These are phyloP conservation scores for Nymphaea thermarum DNA, from an alignment of 164 flowering plant genomes.

Conservation along the genomic window DNA sequence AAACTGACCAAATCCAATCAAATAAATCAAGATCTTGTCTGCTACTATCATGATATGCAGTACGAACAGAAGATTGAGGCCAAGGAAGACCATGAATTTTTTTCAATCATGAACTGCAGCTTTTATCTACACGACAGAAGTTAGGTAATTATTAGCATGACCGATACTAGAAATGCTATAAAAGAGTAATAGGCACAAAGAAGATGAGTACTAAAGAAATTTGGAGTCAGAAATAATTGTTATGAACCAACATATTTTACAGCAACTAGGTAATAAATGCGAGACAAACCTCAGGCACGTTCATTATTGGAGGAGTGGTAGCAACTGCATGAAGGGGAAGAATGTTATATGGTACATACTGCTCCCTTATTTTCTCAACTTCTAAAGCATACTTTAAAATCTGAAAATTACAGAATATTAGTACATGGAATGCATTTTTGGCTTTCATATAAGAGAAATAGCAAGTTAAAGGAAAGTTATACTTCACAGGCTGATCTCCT, in stretches of 20 bases:
- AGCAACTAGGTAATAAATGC: not conserved
- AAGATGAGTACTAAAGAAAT: not conserved
- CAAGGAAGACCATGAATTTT: slow-evolving; percentile 50
- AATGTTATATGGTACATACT: slow-evolving; percentile 71
- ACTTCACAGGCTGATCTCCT: slow-evolving; percentile 35
- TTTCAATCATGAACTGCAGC: slow-evolving; percentile 65
- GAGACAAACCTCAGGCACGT: slow-evolving; percentile 76
- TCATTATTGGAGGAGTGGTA: slow-evolving; percentile 76
- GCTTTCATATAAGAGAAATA: no score
- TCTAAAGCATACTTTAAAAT: slow-evolving; percentile 52
- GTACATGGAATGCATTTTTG: no score
- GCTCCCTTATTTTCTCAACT: slow-evolving; percentile 54
- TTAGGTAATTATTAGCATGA: not conserved
- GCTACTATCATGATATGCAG: no score
- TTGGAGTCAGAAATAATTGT: not conserved
- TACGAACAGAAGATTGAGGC: slow-evolving; percentile 17
- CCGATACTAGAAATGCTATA: not conserved
- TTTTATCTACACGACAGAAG: slow-evolving; percentile 42
- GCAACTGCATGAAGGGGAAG: slow-evolving; percentile 73
- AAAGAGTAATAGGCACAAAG: not conserved
- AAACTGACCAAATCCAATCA: slow-evolving; percentile 77
- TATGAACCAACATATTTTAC: no score
- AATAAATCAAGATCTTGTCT: slow-evolving; percentile 60
- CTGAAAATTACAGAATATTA: slow-evolving; percentile 21
- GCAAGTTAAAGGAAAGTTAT: not conserved